Base-by-base conservation (phyloP, 129 eudicot genomes). In the Escallonia rubra region DNA sequence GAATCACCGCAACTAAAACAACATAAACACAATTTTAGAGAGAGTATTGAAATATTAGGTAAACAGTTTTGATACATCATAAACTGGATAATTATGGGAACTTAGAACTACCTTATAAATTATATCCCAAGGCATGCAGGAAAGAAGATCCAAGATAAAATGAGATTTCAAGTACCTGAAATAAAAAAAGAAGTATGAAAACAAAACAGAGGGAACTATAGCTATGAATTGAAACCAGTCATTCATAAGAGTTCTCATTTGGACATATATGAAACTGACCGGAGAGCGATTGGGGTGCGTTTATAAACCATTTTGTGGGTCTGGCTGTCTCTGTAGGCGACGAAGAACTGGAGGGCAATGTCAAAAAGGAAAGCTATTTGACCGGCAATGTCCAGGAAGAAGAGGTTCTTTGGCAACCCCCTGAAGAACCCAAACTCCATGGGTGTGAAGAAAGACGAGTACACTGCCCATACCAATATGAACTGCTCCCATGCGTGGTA, bases 361-460 rank as follows among this genome's bases (percentile, higher is more conserved):
- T 87, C 95, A 43, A 87, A 6, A 61, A 87, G 74, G 69, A 87
- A 87, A 46, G 95, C 87, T 3, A 84, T 34, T 62, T 87, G 95
- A 16, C 95, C 86, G 3, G 85, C 82, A 10, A 81, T 84, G 82
- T 87, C 95, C 40, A 87, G 78, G 60, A 87, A 84, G 82, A 87
- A 87, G 3, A 87, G 77, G 51, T 87, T 68, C 73, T 84, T 76
- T 13, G 88, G 90, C 53, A 87, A 76, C 0, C 95, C 95, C 50
- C 85, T 74, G 79, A 84, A 87, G 90, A 87, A 87, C 10, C 78
- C 95, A 13, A 87, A 87, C 66, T 87, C 90, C 3, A 87, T 61
- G 7, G 95, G 95, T 0, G 90, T 87, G 84, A 87, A 87, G 83
- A 84, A 79, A 42, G 90, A 87, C 3, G 95, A 87, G 79, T 87